Percentiles rank a stretch among this genome's conserved stretches.
phyloP scores from a whole-genome alignment of 306 rosid species.

The Abrus precatorius region DNA sequence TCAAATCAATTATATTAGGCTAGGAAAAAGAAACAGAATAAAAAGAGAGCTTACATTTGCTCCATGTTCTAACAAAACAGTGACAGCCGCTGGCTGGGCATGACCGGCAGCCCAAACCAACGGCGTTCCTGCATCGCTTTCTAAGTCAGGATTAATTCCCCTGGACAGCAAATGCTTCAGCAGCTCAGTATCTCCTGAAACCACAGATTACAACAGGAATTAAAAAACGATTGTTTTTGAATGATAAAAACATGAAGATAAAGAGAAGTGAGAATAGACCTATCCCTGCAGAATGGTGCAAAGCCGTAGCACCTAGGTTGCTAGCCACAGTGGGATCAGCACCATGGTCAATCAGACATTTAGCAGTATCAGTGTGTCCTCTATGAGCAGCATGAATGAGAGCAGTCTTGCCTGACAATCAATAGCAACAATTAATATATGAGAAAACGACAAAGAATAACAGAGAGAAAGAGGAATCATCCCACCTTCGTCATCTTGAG shows the following conservation, averaged over 20 bases:
- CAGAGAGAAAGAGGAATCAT: background rate
- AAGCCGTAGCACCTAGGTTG: slow-evolving; percentile 84
- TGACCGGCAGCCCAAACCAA: slow-evolving; percentile 98
- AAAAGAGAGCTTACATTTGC: slow-evolving; percentile 71
- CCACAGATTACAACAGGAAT: slow-evolving; percentile 33
- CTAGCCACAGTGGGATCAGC: slow-evolving; percentile 75
- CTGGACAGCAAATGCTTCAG: slow-evolving; percentile 75
- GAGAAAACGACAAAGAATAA: too few species aligned
- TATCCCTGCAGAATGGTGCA: slow-evolving; percentile 92
- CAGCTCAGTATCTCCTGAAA: slow-evolving; percentile 83
- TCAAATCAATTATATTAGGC: background rate
- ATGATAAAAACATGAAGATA: background rate
- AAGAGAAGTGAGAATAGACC: slow-evolving; percentile 49
- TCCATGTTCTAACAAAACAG: slow-evolving; percentile 70
- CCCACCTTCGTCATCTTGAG: slow-evolving; percentile 87
- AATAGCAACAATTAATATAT: slow-evolving; percentile 1
- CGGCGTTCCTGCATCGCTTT: slow-evolving; percentile 92
- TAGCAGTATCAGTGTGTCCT: slow-evolving; percentile 81
- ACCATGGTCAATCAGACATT: slow-evolving; percentile 72
- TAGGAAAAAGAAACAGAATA: background rate
- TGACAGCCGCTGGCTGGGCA: slow-evolving; percentile 82
- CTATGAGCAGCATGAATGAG: slow-evolving; percentile 94
- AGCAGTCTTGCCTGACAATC: slow-evolving; percentile 73
- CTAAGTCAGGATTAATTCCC: slow-evolving; percentile 76
- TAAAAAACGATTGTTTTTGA: background rate